Base-by-base conservation (phyloP, 495 filamentous ascomycete species). In the Penicillium lividum region DNA sequence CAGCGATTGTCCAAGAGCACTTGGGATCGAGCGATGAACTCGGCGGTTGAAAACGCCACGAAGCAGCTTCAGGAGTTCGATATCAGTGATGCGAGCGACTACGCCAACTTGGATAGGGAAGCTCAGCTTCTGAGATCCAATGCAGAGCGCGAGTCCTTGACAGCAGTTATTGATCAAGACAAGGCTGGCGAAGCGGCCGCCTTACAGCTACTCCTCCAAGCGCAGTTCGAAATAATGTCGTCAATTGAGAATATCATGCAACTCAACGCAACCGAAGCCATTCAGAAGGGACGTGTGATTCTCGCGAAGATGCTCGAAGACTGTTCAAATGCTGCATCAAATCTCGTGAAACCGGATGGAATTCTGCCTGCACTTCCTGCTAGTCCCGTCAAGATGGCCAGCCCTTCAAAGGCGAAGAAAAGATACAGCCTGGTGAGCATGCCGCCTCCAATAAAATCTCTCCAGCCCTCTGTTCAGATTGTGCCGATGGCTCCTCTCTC, bases 331-430 rank as follows among this genome's bases (percentile, higher is more conserved):
- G 84, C 88, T 3, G 80, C 86, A 28, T 87, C 88, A 13, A 89
- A 92, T 60, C 84, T 97, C 44, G 88, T 99, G 66, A 97, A 96
- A 68, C 91, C 93, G 8, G 93, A 95, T 64, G 92, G 91, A 36
- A 87, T 81, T 47, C 73, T 89, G 65, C 80, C 86, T 11, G 71
- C 84, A 34, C 78, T 83, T 42, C 69, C 67, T 6, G 43, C 54
- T 0, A 62, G 89, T 51, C 89, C 91, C 7, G 81, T 79, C 22
- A 86, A 85, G 62, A 66, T 63, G 27, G 53, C 82, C 11, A 89
- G 88, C 5, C 91, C 90, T 16, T 84, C 88, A 0, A 93, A 92
- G 71, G 81, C 86, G 36, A 89, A 87, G 74, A 93, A 90, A 77
- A 78, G 79, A 25, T 68, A 79, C 58, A 82, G 78, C 56, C 55